Evolutionary conservation across 2,329 filamentous ascomycete species (phyloP).

Genomic region (Cercospora sesami): DNA sequence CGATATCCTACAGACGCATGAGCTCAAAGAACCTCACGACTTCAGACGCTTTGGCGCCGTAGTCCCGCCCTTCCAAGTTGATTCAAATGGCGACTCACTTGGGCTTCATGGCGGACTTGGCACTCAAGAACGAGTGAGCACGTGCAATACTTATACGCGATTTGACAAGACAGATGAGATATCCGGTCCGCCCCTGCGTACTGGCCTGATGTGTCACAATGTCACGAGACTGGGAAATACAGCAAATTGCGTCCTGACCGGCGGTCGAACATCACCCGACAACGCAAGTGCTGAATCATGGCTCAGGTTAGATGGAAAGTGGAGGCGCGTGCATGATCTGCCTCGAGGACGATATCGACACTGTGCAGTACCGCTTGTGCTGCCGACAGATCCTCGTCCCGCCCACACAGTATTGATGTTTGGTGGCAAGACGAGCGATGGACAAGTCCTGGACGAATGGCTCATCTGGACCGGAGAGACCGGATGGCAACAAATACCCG

Average conservation of each 20-base stretch:
- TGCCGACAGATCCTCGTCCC: conserved; percentile 35
- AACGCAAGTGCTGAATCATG: conserved; percentile 72
- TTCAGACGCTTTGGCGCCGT: conserved; percentile 45
- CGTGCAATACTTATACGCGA: conserved; percentile 48
- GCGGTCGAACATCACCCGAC: conserved; percentile 76
- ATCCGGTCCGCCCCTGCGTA: conserved; percentile 34
- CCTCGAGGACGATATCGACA: conserved; percentile 75
- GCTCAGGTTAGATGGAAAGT: conserved; percentile 63
- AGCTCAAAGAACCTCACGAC: conserved; percentile 31
- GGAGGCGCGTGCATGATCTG: conserved; percentile 66
- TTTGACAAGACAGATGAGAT: conserved; percentile 31
- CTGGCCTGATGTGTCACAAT: conserved; percentile 68
- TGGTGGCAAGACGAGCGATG: conserved; percentile 49
- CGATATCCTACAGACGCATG: conserved; percentile 33
- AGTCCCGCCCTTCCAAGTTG: conserved; percentile 36
- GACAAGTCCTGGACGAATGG: conserved; percentile 46
- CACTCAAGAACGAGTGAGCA: conserved; percentile 50
- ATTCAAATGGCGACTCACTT: conserved; percentile 35
- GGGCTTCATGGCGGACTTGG: conserved; percentile 50
- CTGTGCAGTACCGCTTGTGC: conserved; percentile 54
- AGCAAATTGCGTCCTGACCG: conserved; percentile 64
- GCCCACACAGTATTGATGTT: conserved; percentile 46
- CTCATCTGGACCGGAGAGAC: conserved; percentile 48
- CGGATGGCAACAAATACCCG: conserved; percentile 54
- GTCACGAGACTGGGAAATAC: conserved; percentile 63